Percentiles rank a stretch among this genome's conserved stretches.
Conservation (phyloP, 2,329 filamentous ascomycete species). For the Aspergillus udagawae region DNA sequence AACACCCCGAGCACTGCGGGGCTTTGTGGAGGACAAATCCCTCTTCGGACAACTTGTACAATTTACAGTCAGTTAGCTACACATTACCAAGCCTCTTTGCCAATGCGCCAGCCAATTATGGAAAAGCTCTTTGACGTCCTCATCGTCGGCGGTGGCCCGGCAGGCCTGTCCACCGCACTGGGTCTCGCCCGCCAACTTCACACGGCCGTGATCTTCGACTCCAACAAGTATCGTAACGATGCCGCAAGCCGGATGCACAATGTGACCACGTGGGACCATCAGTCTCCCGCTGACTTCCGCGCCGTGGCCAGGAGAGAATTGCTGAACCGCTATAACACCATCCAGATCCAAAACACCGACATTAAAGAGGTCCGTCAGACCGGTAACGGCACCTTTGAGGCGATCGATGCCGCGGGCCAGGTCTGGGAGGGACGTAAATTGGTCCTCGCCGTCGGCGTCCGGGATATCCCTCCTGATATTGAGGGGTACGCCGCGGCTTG, state of each 20-base stretch:
- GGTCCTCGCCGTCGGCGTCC: no score
- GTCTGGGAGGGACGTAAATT: no score
- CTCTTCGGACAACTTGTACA: no score
- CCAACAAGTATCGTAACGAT: conserved; percentile 51
- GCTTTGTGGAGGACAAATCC: no score
- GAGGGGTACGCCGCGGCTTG: no score
- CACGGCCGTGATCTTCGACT: conserved; percentile 53
- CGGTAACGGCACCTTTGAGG: no score
- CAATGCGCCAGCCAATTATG: no score
- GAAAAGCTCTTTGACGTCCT: conserved; percentile 44
- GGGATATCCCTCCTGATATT: no score
- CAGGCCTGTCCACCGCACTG: conserved; percentile 48
- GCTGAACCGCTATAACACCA: conserved; percentile 2
- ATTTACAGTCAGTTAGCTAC: no score
- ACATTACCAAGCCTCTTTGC: no score
- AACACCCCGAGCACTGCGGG: no score
- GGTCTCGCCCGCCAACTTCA: conserved; percentile 53
- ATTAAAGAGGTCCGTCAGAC: conserved; percentile 17
- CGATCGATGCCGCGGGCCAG: no score
- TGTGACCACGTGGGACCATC: conserved; percentile 45
- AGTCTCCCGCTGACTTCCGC: conserved; percentile 1
- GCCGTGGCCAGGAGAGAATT: background rate
- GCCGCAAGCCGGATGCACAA: conserved; percentile 55
- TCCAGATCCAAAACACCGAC: background rate
- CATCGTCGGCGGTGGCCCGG: conserved; percentile 51